Base-by-base conservation (phyloP, 192 early-diverging fungal genomes). In the Obelidium mucronatum region DNA sequence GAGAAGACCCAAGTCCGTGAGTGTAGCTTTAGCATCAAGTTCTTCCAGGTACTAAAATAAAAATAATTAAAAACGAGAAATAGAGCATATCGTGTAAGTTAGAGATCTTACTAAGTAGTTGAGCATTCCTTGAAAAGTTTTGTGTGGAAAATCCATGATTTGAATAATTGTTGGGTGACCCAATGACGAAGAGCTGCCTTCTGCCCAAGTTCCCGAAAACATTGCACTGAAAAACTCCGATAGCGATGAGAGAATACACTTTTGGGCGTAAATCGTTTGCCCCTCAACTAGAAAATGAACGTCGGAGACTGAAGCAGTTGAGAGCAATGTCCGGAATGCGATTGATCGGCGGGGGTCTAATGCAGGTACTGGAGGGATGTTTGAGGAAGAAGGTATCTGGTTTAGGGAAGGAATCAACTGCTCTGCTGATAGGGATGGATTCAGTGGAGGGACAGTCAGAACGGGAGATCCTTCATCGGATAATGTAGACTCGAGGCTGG, bases 271-370 rank as follows among this genome's bases (percentile, higher is more conserved):
- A 8, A 80, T 60, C 1, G 31, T 26, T 42, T 52, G 13, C 34
- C 79, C 79, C 28, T 80, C 79, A 13, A 80, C 67, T 15, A 60
- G 31, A 37, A 80, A 80, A 24, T 76, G 73, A 5, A 80, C 79
- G 39, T 80, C 79, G 0, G 79, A 36, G 22, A 76, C 79, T 24
- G 79, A 54, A 0, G 79, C 58, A 6, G 65, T 80, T 1, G 24
- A 56, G 2, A 80, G 37, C 6, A 80, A 67, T 17, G 66, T 40
- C 8, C 74, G n/a, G 48, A 80, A 76, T 2, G 79, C 79, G 6
- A 24, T 52, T 8, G 48, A 71, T 17, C 73, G 63, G 0, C 31
- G 28, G 24, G 58, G 67, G 26, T 36, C 61, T 5, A 79, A n/a
- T 31, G 58, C 19, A 17, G 40, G n/a, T 5, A 30, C 19, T 6